Base-by-base conservation (phyloP, 805 yeast species). In the Wickerhamiella lipophila region DNA sequence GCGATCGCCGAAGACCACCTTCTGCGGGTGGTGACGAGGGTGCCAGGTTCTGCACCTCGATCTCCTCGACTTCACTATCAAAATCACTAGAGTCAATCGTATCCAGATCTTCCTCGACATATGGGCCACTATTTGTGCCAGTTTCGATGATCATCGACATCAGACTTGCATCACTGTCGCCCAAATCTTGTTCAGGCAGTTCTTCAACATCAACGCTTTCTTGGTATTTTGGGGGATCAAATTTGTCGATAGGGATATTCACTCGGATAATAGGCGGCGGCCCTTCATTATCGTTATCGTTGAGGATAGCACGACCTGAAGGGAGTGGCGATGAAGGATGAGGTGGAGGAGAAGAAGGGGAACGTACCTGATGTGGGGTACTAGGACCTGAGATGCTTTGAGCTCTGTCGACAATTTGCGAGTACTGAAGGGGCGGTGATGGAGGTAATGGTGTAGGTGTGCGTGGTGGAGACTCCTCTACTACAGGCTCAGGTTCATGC, bases 41-140 rank as follows among this genome's bases (percentile, higher is more conserved):
- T 9, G 29, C 2, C 6, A 19, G 32, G 21, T 21, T 38, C 21
- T 30, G 5, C 18, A 40, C 26, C 4, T 40, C 43, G n/a, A 40
- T 25, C 19, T 40, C 43, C 21, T 40, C 43, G 12, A 40, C 22
- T 16, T 40, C 43, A 23, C 43, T 40, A 15, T 32, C 38, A 11
- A 32, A 32, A 15, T 32, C 38, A n/a, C 38, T 32, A 5, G 38
- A 32, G 8, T 32, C 38, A 4, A 6, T 32, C 12, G 19, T n/a
- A n/a, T 13, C 21, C 9, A 16, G 12, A n/a, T 6, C 19, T 6
- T 7, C 19, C 3, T 13, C 38, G 11, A 15, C 19, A n/a, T 32
- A 32, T 6, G 3, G 3, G 11, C 38, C 38, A 7, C 6, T 6
- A 6, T 4, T 7, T 4, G 6, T 32, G 15, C 21, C 21, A 9